Percentiles rank a stretch among this genome's conserved stretches.
phyloP scores from a whole-genome alignment of 768 basidiomycete species.

The Termitomyces sp. region DNA sequence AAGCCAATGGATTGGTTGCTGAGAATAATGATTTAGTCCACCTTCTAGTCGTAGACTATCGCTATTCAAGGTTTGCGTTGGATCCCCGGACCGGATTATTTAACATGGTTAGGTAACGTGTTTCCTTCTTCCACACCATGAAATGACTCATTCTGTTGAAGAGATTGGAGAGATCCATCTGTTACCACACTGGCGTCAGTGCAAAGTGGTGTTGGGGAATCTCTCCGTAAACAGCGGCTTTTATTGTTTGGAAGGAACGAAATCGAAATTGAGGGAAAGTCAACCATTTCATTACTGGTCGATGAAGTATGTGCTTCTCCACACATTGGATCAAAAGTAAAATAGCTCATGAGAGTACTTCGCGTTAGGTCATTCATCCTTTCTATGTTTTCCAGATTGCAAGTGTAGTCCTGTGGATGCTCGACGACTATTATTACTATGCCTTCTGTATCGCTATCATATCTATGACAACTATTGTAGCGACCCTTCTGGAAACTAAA shows the following conservation, averaged over 20 bases:
- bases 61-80: conserved; percentile 86
- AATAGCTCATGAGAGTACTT: neutral
- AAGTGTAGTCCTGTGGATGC: conserved; percentile 87
- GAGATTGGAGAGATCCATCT: conserved; percentile 84
- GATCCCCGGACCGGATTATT: conserved; percentile 84
- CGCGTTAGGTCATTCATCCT: conserved; percentile 76
- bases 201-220: conserved; percentile 54
- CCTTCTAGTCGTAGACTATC: conserved; percentile 79
- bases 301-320: conserved; percentile 64
- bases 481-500: conserved; percentile 89
- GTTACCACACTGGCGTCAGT: conserved; percentile 63
- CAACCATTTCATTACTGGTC: conserved; percentile 66
- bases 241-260: conserved; percentile 79
- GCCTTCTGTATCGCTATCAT: conserved; percentile 96
- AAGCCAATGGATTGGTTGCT: conserved; percentile 24
- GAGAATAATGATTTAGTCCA: conserved; percentile 35
- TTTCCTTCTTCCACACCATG: neutral
- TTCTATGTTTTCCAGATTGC: conserved; percentile 99
- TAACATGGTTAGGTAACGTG: conserved; percentile 64
- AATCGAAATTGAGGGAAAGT: conserved; percentile 89
- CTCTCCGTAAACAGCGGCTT: conserved; percentile 56
- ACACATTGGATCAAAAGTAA: neutral
- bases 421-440: conserved; percentile 97
- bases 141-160: conserved; percentile 22
- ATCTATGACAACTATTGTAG: conserved; percentile 73